Evolutionary conservation across 768 basidiomycete genomes (phyloP), one percentile per base, ranked within the genome.

Genomic region (Flagelloscypha sp.): DNA sequence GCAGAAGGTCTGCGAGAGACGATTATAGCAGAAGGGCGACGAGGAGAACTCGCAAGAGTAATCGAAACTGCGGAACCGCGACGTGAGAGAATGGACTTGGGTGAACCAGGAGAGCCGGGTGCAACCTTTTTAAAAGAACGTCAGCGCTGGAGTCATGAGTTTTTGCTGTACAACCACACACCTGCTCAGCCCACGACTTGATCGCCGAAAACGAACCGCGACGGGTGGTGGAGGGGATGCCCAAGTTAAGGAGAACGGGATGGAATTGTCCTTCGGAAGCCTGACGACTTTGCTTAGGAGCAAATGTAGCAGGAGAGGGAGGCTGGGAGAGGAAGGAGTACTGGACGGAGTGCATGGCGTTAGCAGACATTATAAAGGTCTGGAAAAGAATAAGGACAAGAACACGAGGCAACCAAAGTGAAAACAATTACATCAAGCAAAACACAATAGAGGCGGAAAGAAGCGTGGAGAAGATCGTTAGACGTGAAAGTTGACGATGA

Each of bases 81-180:
- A 9, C 13, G 24, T 11, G 39, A 36, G 43, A 21, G 47, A 45
- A 42, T 30, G 29, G 55, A 60, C 1, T 51, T 47, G 2, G 69
- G 59, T 3, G 63, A 29, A 30, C 38, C 37, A 8, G 57, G 64
- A 23, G 64, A 56, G n/a, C 47, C 33, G 8, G 65, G 60, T 0
- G 56, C 63, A 3, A n/a, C n/a, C n/a, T n/a, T n/a, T n/a, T n/a
- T n/a, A n/a, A n/a, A n/a, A n/a, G 82, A 81, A 11, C 81, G 76
- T 5, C 81, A 82, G 4, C 82, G 83, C 38, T 79, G 74, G 36
- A 85, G n/a, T n/a, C n/a, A n/a, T n/a, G n/a, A n/a, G n/a, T n/a
- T n/a, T n/a, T n/a, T n/a, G n/a, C n/a, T n/a, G n/a, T n/a, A n/a
- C n/a, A n/a, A n/a, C n/a, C n/a, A n/a, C n/a, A n/a, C n/a, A n/a